Conservation (phyloP, 306 rosid genomes). For the Cucumis melo region DNA sequence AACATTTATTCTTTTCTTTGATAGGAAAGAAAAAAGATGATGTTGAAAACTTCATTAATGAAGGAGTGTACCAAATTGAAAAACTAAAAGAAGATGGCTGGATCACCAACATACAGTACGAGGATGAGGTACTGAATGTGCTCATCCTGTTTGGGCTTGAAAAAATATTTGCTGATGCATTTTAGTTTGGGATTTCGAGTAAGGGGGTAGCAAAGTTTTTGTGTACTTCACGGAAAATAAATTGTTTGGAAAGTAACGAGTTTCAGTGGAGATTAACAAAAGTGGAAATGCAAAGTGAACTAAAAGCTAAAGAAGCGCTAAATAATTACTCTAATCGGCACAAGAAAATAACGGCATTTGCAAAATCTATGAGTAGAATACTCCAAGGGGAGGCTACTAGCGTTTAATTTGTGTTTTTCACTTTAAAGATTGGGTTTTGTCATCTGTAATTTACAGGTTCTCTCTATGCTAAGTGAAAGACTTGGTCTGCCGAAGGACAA, state of each 20-base stretch:
- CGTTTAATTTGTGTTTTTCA: not conserved
- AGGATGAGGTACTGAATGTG: constrained; percentile 60
- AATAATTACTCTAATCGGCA: not conserved
- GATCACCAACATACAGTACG: constrained; percentile 67
- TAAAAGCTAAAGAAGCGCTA: not conserved
- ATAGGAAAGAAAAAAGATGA: constrained; percentile 66
- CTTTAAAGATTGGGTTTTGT: not conserved
- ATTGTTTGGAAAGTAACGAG: not conserved
- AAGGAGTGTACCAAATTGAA: constrained; percentile 76
- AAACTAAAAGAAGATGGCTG: constrained; percentile 78
- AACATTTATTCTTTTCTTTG: not conserved
- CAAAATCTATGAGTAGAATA: not conserved
- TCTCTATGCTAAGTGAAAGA: constrained; percentile 56
- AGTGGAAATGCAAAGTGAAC: not conserved
- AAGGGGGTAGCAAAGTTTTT: not conserved
- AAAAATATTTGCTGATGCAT: not conserved
- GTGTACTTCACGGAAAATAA: not conserved
- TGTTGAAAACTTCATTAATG: constrained; percentile 59
- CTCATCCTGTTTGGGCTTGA: constrained; percentile 1
- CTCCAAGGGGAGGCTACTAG: not conserved
- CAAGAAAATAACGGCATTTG: not conserved
- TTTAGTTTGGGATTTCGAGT: not conserved
- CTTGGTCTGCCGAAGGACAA: constrained; percentile 47
- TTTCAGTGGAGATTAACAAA: not conserved
- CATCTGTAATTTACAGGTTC: constrained; percentile 42